Percentiles rank a stretch among this genome's conserved stretches.
phyloP scores from a whole-genome alignment of 2,329 filamentous ascomycete genomes.

The Verticillium tricorpus region DNA sequence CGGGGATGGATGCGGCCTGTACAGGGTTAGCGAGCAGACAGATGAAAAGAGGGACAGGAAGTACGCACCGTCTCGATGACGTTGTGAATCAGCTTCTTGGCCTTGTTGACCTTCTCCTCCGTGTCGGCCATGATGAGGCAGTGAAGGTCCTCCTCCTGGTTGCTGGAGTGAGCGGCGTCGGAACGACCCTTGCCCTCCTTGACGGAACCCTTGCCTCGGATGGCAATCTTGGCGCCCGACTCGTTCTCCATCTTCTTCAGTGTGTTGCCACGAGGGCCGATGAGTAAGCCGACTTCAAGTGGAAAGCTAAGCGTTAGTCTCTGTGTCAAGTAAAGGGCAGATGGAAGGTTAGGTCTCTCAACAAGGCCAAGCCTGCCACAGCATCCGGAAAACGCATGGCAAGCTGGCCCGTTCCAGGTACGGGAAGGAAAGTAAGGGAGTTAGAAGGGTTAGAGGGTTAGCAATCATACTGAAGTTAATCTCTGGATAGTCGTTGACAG shows the following conservation, averaged over 20 bases:
- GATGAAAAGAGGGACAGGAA: background rate
- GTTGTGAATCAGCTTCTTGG: constrained; percentile 96
- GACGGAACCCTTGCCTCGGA: constrained; percentile 98
- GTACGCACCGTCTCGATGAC: constrained; percentile 85
- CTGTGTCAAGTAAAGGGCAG: constrained; percentile 32
- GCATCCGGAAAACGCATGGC: constrained; percentile 24
- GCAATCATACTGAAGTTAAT: constrained; percentile 99
- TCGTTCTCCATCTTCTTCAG: constrained; percentile 99
- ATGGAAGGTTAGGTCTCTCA: constrained; percentile 23
- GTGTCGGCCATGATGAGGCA: constrained; percentile 99
- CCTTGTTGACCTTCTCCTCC: constrained; percentile 99
- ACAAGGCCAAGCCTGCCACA: constrained; percentile 19
- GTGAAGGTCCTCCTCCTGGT: constrained; percentile 98
- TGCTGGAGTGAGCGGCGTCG: constrained; percentile 98
- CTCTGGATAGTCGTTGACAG: constrained; percentile 99
- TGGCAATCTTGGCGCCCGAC: constrained; percentile 97
- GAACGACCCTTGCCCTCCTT: constrained; percentile 99
- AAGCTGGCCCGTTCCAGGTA: constrained; percentile 41
- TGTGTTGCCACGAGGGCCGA: constrained; percentile 99
- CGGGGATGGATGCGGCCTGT: constrained; percentile 94
- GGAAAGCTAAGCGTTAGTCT: constrained; percentile 91
- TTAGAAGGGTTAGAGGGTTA: constrained; percentile 92
- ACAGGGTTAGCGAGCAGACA: constrained; percentile 16
- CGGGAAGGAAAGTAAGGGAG: constrained; percentile 33
- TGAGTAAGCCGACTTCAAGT: constrained; percentile 97